These are phyloP conservation scores for Kodamaea plutei DNA, from an alignment of 1,139 yeast genomes.

Conservation along the genomic window DNA sequence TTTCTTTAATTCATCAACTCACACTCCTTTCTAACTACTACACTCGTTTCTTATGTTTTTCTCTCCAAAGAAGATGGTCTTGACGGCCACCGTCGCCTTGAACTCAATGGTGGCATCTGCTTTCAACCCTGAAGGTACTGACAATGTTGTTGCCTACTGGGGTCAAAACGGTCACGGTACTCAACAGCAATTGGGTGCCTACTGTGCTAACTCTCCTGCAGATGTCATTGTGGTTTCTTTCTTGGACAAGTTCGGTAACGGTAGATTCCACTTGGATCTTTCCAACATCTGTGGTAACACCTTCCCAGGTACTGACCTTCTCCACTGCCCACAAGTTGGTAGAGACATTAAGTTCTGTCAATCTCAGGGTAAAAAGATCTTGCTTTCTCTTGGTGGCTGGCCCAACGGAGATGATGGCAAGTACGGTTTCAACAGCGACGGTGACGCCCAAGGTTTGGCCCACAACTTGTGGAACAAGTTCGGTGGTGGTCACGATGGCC, in stretches of 20 bases:
- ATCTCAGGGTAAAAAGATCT: slow-evolving; percentile 13
- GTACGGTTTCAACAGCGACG: slow-evolving; percentile 13
- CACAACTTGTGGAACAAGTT: slow-evolving; percentile 15
- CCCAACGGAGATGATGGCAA: slow-evolving; percentile 12
- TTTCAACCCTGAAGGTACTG: too few species aligned
- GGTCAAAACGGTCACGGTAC: too few species aligned
- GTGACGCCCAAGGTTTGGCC: slow-evolving; percentile 14
- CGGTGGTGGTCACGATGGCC: slow-evolving; percentile 14
- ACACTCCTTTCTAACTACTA: too few species aligned
- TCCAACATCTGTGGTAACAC: slow-evolving; percentile 15
- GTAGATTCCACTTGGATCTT: slow-evolving; percentile 12
- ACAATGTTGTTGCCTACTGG: too few species aligned
- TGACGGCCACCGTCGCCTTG: too few species aligned
- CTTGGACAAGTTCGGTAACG: slow-evolving; percentile 13
- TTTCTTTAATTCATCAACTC: too few species aligned
- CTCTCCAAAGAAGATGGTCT: too few species aligned
- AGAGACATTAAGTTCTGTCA: slow-evolving; percentile 17
- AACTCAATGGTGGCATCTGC: too few species aligned
- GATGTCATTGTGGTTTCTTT: too few species aligned
- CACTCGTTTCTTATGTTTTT: too few species aligned
- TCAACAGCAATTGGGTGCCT: too few species aligned
- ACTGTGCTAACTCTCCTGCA: too few species aligned
- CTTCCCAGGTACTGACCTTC: slow-evolving; percentile 15
- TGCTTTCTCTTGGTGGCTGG: slow-evolving; percentile 19
- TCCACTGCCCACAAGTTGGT: slow-evolving; percentile 14